Evolutionary conservation across 2,329 filamentous ascomycete species (phyloP), one percentile per base, ranked within the genome.

Genomic region (Cladorrhinum sp.): DNA sequence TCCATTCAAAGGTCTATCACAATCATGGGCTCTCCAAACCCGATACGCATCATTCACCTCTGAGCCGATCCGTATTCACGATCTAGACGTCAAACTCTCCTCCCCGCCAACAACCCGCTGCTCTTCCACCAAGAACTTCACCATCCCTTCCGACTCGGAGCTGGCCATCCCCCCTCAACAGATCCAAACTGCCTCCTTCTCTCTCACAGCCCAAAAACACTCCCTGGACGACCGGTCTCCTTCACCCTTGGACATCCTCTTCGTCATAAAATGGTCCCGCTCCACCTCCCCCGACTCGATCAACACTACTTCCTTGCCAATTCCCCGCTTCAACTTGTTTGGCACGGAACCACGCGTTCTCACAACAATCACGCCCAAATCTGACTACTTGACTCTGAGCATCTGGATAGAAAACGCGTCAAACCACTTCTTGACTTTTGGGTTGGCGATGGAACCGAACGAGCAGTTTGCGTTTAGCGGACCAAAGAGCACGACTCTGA

Each of bases 391-490:
- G 50, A 75, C 79, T 59, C 72, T 86, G 14, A 76, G 81, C 48
- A 72, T 85, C 71, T 91, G 86, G 2, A 86, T 99, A 60, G 95
- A 99, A 76, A 99, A 99, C 72, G 90, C 93, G 0, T 97, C 94
- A 0, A 89, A 87, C 73, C 95, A 99, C 73, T 96, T 96, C 75
- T 83, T 99, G 55, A 96, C 93, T 0, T 99, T 99, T 75, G 92
- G 91, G 28, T 75, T 98, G 54, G 86, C 82, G 24, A 96, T 99
- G 92, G 94, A 99, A 68, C 90, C 92, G 2, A 94, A 86, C 72
- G 92, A 96, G 65, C 85, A 92, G 57, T 98, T 98, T 75, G 94
- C 92, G 0, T 98, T 99, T 74, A 92, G 91, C 7, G 95, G 95
- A 0, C 81, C 91, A 1, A 98, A 98, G 77, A 82, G 89, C 66